Evolutionary conservation across 1,284 basidiomycete genomes (phyloP), one percentile per base, ranked within the genome.

Genomic region (Stereum hirsutum): DNA sequence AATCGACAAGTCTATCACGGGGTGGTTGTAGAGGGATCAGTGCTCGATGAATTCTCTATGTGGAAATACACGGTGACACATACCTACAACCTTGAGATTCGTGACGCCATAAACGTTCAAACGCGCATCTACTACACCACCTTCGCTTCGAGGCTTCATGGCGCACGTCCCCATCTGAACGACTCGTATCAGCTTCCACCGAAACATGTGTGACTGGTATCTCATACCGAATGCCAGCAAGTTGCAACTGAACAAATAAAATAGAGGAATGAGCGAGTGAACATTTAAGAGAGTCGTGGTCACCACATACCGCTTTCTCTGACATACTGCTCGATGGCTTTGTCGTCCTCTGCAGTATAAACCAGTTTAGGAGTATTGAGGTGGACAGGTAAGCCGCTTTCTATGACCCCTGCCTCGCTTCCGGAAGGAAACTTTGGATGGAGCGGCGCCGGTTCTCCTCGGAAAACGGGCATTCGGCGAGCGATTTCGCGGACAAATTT

Each of bases 51-150:
- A 11, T 8, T 20, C 7, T 6, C 20, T 14, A 15, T 32, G 17
- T 17, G 17, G 6, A 19, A 35, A 35, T 19, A 5, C 12, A 35
- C 21, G 15, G 15, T 14, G 15, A 35, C 11, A 41, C 6, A 5
- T 32, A 57, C 63, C 63, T 37, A 72, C 75, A 20, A 85, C 65
- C 58, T 84, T 84, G 40, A 86, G 59, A 19, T 68, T 63, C 38
- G 61, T 50, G 0, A 78, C 66, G 5, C 80, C 81, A 51, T 84
- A 81, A 1, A 84, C 80, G 52, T 78, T 77, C 36, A 86, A 55
- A 2, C 60, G 64, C 4, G 69, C 47, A 49, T 84, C 78, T 6
- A 85, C 77, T 0, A 83, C 81, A 11, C 81, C 82, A 3, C 69
- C 68, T 41, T 64, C 46, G 11, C 69, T 66, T 21, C 71, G 66